These are phyloP conservation scores for Tagetes patula DNA, from an alignment of 129 eudicot genomes.

Conservation along the genomic window DNA sequence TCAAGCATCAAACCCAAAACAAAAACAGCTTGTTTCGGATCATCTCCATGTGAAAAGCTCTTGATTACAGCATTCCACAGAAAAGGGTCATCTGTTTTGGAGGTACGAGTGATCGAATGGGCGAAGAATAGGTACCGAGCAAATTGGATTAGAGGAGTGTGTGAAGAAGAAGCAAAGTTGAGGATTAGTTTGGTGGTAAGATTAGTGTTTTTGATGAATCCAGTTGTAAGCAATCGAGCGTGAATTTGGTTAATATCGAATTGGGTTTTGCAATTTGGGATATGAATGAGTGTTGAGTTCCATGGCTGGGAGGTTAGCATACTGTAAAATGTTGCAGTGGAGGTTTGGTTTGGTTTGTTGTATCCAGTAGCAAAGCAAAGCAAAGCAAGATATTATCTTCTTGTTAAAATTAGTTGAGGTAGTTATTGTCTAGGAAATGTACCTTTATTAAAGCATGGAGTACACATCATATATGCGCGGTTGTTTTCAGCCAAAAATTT, in stretches of 20 bases:
- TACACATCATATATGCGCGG: constrained; percentile 2
- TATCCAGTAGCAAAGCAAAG: background rate
- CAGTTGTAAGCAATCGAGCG: constrained; percentile 61
- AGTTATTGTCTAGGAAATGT: constrained; percentile 22
- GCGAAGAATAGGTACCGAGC: constrained; percentile 56
- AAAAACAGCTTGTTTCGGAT: constrained; percentile 51
- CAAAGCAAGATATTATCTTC: constrained; percentile 9
- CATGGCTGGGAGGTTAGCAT: constrained; percentile 62
- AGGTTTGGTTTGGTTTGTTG: background rate
- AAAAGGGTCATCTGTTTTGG: constrained; percentile 48
- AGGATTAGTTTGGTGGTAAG: constrained; percentile 55
- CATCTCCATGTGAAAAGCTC: constrained; percentile 57
- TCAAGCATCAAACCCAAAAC: constrained; percentile 57
- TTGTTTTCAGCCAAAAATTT: background rate
- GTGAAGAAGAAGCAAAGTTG: constrained; percentile 43
- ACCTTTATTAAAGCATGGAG: constrained; percentile 1
- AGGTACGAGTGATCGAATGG: constrained; percentile 1
- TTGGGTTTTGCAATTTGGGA: constrained; percentile 61
- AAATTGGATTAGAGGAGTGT: constrained; percentile 51
- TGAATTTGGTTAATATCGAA: constrained; percentile 62
- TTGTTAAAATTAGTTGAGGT: constrained; percentile 26
- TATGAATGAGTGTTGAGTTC: constrained; percentile 45
- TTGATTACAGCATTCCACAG: constrained; percentile 63
- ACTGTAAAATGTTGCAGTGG: constrained; percentile 10
- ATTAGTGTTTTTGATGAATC: constrained; percentile 42